A percentile compares a stretch with the other conserved stretches of the same genome.
These are phyloP conservation scores for Geosmithia putterillii DNA, from an alignment of 2,329 filamentous ascomycete species.

Conservation along the genomic window DNA sequence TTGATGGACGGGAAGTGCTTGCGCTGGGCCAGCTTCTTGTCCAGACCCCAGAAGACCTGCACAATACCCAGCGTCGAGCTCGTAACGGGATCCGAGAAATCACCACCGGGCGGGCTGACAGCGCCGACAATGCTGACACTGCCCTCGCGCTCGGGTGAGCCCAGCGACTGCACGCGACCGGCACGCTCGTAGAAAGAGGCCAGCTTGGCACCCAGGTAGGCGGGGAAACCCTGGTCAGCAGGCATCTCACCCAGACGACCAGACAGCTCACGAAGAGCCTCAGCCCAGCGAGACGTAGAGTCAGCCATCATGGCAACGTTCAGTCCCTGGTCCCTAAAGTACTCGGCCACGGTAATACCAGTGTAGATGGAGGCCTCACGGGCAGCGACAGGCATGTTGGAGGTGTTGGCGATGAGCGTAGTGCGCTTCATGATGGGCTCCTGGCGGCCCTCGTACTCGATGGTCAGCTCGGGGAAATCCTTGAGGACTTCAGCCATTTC, in stretches of 20 bases:
- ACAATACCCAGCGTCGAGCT: constrained; percentile 90
- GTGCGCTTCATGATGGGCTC: constrained; percentile 99
- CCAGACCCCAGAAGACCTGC: constrained; percentile 98
- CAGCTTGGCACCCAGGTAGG: constrained; percentile 91
- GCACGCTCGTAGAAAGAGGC: constrained; percentile 99
- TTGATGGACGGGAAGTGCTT: constrained; percentile 99
- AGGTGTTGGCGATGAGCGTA: constrained; percentile 95
- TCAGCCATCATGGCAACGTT: constrained; percentile 99
- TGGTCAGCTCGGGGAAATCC: constrained; percentile 97
- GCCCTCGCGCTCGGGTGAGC: constrained; percentile 77
- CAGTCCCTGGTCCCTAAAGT: constrained; percentile 94
- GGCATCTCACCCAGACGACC: constrained; percentile 99
- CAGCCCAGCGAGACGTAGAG: constrained; percentile 94
- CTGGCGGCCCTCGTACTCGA: constrained; percentile 84
- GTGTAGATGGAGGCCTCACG: constrained; percentile 99
- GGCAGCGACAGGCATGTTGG: constrained; percentile 98
- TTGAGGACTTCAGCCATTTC: constrained; percentile 99
- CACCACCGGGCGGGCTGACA: constrained; percentile 93
- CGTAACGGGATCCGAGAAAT: constrained; percentile 98
- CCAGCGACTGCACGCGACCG: constrained; percentile 72
- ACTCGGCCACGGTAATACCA: constrained; percentile 86
- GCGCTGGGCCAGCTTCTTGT: constrained; percentile 98
- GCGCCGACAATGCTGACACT: constrained; percentile 97
- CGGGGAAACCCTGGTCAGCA: constrained; percentile 98
- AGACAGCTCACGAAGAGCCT: constrained; percentile 96